Evolutionary conservation across 2,329 filamentous ascomycete species (phyloP), one percentile per base, ranked within the genome.

Genomic region (Boeremia exigua): DNA sequence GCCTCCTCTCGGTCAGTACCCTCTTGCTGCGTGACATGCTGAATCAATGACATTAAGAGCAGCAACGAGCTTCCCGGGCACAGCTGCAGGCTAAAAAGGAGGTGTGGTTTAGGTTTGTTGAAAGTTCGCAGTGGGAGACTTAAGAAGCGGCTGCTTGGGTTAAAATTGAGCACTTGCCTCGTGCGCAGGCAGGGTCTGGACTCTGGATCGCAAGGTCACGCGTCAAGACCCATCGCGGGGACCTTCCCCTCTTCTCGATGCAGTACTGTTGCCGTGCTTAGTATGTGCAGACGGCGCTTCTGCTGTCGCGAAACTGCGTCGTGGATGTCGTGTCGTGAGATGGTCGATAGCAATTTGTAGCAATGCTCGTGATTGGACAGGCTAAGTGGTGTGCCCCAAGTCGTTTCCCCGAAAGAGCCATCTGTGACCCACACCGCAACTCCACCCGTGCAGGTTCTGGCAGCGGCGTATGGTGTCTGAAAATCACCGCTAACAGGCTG

Each of bases 1-100:
- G 72, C 72, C 60, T 75, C 73, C 39, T 81, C 77, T 54, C 79
- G 74, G 63, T 83, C 81, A 42, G 73, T 73, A 59, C 81, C 81
- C 66, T 82, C 80, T 64, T 80, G 75, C 47, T 76, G 74, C 43
- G 79, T 79, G 52, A 83, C 80, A 68, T 82, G 81, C 67, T 82
- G 81, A 55, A 81, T 74, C 48, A 83, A 73, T 66, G 81, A 83
- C 81, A 83, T 83, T 43, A 54, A 50, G 56, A 56, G 58, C 58
- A 54, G 59, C 55, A 59, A 57, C 30, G 33, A 45, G 46, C 27
- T 23, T 50, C 29, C 38, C 57, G 53, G 55, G 48, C 39, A 40
- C 43, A 55, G 51, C 48, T 34, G 59, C 50, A 62, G 59, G 47
- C 46, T 48, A 45, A 36, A 48, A 45, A 40, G 38, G 38, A 57